These are phyloP conservation scores for Ustilago nuda DNA, from an alignment of 1,284 basidiomycete species.

Conservation along the genomic window DNA sequence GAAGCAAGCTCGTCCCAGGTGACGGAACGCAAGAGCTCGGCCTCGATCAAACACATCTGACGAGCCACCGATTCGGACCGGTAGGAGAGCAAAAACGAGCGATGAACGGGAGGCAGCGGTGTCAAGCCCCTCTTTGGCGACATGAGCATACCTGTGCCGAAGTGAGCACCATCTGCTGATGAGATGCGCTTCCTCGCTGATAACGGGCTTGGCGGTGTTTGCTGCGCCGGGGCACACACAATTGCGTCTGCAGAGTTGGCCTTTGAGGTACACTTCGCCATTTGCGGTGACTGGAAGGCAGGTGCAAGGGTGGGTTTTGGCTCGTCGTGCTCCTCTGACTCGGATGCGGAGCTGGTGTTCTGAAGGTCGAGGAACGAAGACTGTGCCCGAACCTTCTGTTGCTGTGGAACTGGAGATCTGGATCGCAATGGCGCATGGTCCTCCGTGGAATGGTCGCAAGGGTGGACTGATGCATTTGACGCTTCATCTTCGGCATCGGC, in stretches of 20 bases:
- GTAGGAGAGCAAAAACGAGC: constrained; percentile 61
- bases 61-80: constrained; percentile 76
- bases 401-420: constrained; percentile 3
- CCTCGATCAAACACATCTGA: constrained; percentile 87
- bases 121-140: constrained; percentile 19
- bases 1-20: constrained; percentile 85
- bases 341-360: constrained; percentile 30
- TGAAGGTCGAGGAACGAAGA: constrained; percentile 36
- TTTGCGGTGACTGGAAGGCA: not conserved
- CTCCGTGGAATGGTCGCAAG: constrained; percentile 27
- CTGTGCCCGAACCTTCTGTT: constrained; percentile 11
- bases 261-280: constrained; percentile 3
- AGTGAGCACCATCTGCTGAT: not conserved
- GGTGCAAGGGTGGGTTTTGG: not conserved
- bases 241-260: constrained; percentile 8
- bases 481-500: constrained; percentile 43
- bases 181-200: not conserved
- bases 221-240: not conserved
- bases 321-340: constrained; percentile 8
- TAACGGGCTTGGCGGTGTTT: not conserved
- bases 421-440: not conserved
- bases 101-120: constrained; percentile 50
- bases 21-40: constrained; percentile 83
- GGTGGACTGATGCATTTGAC: constrained; percentile 22
- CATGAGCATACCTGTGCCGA: not conserved